phyloP scores from a whole-genome alignment of 2,329 filamentous ascomycete genomes.

The Magnaporthales sp. region DNA sequence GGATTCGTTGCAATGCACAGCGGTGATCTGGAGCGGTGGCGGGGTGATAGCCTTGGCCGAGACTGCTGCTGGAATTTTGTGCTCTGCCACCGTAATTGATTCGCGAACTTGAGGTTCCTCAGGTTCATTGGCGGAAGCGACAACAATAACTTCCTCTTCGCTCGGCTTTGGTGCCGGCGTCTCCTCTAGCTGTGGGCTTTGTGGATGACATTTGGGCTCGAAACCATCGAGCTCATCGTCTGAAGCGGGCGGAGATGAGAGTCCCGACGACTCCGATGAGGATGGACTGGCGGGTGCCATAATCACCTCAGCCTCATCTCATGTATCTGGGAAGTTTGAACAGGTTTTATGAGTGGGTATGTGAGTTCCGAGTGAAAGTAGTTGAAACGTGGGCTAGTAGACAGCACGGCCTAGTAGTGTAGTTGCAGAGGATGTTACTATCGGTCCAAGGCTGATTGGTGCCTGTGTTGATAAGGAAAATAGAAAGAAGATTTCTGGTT shows the following conservation, averaged over 20 bases:
- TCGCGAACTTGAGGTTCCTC: background rate
- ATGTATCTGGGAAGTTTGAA: background rate
- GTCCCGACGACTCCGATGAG: conserved; percentile 1
- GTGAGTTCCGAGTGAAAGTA: background rate
- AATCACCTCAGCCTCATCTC: background rate
- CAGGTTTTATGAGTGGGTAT: background rate
- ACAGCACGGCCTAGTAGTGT: background rate
- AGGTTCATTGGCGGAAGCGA: background rate
- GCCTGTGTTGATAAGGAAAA: background rate
- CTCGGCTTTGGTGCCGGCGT: background rate
- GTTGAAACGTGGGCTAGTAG: background rate
- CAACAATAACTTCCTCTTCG: background rate
- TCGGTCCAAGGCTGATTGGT: background rate
- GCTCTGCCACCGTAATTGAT: background rate
- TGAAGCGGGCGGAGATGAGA: background rate
- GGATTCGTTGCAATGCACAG: background rate
- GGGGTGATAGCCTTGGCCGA: background rate
- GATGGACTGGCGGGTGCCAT: background rate
- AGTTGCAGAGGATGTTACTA: background rate
- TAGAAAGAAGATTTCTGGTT: background rate
- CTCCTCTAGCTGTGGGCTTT: background rate
- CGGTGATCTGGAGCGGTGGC: background rate
- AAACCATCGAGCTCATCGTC: background rate
- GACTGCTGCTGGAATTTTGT: background rate
- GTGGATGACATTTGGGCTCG: background rate